Conservation (phyloP, 139 green algal species). For the Dunaliella sp. region DNA sequence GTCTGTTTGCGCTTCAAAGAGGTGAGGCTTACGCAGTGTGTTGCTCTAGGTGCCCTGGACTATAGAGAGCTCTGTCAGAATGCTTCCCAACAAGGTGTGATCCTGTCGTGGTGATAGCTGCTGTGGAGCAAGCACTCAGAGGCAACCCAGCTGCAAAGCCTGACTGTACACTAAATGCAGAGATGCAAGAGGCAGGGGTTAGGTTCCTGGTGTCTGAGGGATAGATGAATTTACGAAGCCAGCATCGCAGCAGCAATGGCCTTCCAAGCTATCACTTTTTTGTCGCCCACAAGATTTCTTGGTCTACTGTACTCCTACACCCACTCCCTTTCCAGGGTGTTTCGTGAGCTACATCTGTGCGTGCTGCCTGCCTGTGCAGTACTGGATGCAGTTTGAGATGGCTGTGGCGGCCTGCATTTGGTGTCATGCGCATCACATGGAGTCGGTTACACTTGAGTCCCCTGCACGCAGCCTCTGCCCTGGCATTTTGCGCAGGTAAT, state of each 20-base stretch:
- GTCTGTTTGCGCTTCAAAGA: neutral
- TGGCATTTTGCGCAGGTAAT: neutral
- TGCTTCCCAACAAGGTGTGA: too few relatives aligned
- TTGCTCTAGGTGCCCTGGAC: neutral
- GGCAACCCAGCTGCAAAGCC: neutral
- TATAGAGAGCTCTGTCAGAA: too few relatives aligned
- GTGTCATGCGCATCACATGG: neutral
- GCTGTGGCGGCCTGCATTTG: neutral
- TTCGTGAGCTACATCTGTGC: neutral
- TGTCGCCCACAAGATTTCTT: too few relatives aligned
- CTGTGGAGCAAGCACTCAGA: too few relatives aligned
- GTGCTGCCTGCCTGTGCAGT: neutral
- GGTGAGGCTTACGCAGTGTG: neutral
- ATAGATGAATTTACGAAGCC: too few relatives aligned
- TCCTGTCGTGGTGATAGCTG: too few relatives aligned
- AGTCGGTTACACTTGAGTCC: neutral
- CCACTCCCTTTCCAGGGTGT: too few relatives aligned
- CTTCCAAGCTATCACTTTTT: too few relatives aligned
- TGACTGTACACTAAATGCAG: neutral
- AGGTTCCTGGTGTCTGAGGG: too few relatives aligned
- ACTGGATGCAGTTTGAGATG: neutral
- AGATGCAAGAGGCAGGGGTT: too few relatives aligned
- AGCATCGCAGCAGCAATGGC: too few relatives aligned
- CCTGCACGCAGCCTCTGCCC: neutral
- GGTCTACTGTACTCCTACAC: too few relatives aligned